Evolutionary conservation across 768 basidiomycete genomes (phyloP), one percentile per base, ranked within the genome.

Genomic region (Pulveroboletus ravenelii): DNA sequence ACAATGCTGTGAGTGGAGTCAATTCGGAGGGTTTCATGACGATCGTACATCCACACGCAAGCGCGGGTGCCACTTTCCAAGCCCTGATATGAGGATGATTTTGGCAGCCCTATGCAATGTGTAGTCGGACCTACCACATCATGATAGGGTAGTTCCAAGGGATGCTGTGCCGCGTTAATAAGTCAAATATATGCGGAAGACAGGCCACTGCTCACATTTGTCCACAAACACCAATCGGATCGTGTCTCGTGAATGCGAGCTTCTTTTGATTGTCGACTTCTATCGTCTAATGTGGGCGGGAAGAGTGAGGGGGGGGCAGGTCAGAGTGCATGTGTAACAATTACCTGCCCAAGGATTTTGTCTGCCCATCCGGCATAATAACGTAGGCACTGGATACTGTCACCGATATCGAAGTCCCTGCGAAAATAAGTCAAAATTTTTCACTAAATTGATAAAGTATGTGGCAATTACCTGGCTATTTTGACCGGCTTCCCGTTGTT

Each of bases 351-450:
- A 23, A 77, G 71, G 45, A 96, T 85, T 72, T 97, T 98, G 73
- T 97, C 94, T 9, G 91, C 90, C 88, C 89, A 94, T 20, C 94
- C 94, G 35, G 92, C 94, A 64, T 93, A 96, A 71, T 97, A 96
- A 44, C 90, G 78, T 45, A 92, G 70, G 62, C 88, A 90, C 57
- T 81, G 81, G 17, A 91, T 71, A 53, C 74, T 84, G 62, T 92
- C 89, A 36, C 80, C 82, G 36, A 93, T 86, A 64, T 93, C 89
- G 54, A 80, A 84, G 63, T 89, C 88, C 65, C 89, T 89, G 55
- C 0, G 32, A 43, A 51, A 23, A 27, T 1, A 17, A 38, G 54
- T 51, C 42, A 54, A 45, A 42, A 42, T 31, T 31, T 34, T 34
- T 43, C 29, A 13, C 29, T 38, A 27, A 35, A 23, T 35, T 54